A percentile compares a stretch with the other conserved stretches of the same genome.
Conservation (phyloP, 306 rosid genomes). For the Quercus wislizeni region DNA sequence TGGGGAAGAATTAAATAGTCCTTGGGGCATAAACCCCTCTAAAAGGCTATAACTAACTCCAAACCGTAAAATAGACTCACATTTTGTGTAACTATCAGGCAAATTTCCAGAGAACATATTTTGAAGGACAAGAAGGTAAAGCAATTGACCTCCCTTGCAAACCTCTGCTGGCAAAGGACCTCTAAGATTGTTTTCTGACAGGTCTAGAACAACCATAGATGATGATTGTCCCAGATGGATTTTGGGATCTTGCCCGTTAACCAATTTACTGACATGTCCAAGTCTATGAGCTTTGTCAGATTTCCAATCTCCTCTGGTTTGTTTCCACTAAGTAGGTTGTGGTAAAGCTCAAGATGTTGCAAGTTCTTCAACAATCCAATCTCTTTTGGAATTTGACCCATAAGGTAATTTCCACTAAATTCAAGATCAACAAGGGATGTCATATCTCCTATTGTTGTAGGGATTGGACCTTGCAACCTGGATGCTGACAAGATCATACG, state of each 20-base stretch:
- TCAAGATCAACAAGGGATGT: slow-evolving; percentile 80
- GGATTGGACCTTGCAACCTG: slow-evolving; percentile 67
- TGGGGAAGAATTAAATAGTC: slow-evolving; percentile 63
- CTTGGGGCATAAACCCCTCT: slow-evolving; percentile 65
- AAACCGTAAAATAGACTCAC: slow-evolving; percentile 67
- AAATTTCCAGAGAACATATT: slow-evolving; percentile 72
- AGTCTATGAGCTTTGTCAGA: slow-evolving; percentile 60
- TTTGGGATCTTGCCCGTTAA: slow-evolving; percentile 60
- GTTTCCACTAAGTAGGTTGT: slow-evolving; percentile 61
- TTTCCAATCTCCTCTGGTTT: slow-evolving; percentile 81
- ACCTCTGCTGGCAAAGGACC: slow-evolving; percentile 77
- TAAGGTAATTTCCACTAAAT: slow-evolving; percentile 55
- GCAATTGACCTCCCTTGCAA: slow-evolving; percentile 63
- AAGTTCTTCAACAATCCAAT: slow-evolving; percentile 63
- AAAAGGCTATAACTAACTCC: slow-evolving; percentile 66
- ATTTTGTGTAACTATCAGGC: slow-evolving; percentile 58
- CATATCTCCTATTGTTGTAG: slow-evolving; percentile 72
- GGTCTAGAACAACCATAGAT: slow-evolving; percentile 59
- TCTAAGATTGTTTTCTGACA: slow-evolving; percentile 69
- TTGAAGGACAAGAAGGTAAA: slow-evolving; percentile 66
- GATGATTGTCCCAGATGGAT: slow-evolving; percentile 66
- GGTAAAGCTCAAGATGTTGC: slow-evolving; percentile 73
- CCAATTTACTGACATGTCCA: slow-evolving; percentile 86
- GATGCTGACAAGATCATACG: slow-evolving; percentile 60
- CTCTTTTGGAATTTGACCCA: slow-evolving; percentile 63